These are phyloP conservation scores for Hyaloperonospora brassicae DNA, from an alignment of 352 stramenopile species.

Conservation along the genomic window DNA sequence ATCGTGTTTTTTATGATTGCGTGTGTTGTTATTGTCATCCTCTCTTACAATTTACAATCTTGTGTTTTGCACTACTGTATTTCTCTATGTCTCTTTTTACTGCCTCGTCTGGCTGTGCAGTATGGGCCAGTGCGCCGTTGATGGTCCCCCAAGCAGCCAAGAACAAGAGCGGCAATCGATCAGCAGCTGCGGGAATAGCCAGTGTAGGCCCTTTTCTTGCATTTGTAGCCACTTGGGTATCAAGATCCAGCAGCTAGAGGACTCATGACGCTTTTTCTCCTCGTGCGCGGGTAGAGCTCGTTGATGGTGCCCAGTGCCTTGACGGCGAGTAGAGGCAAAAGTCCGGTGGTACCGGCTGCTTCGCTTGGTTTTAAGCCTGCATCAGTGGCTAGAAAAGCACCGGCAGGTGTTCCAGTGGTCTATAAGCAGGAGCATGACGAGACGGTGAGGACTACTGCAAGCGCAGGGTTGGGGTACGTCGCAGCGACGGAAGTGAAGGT, in stretches of 20 bases:
- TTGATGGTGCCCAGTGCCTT: constrained; percentile 47
- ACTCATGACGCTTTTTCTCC: constrained; percentile 8
- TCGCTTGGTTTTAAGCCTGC: constrained; percentile 53
- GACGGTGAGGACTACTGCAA: not conserved
- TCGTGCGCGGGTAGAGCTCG: constrained; percentile 22
- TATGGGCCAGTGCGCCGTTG: constrained; percentile 41
- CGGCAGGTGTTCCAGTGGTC: constrained; percentile 11
- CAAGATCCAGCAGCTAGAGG: not conserved
- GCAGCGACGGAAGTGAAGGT: constrained; percentile 37
- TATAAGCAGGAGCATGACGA: constrained; percentile 16
- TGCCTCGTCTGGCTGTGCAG: constrained; percentile 24
- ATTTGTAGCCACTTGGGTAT: constrained; percentile 2
- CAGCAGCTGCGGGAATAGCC: constrained; percentile 6
- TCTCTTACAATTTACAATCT: no score
- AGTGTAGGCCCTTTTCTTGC: constrained; percentile 18
- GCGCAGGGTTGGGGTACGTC: constrained; percentile 33
- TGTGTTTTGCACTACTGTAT: no score
- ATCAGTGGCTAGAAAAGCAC: constrained; percentile 36
- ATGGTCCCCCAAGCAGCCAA: constrained; percentile 47
- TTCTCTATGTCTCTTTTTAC: no score
- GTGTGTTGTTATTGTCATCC: no score
- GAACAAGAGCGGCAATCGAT: constrained; percentile 23
- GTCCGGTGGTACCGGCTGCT: constrained; percentile 24
- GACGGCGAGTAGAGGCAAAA: constrained; percentile 33
- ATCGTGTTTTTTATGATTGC: no score